phyloP scores from a whole-genome alignment of 441 rosid species.

The Syzygium malaccense region DNA sequence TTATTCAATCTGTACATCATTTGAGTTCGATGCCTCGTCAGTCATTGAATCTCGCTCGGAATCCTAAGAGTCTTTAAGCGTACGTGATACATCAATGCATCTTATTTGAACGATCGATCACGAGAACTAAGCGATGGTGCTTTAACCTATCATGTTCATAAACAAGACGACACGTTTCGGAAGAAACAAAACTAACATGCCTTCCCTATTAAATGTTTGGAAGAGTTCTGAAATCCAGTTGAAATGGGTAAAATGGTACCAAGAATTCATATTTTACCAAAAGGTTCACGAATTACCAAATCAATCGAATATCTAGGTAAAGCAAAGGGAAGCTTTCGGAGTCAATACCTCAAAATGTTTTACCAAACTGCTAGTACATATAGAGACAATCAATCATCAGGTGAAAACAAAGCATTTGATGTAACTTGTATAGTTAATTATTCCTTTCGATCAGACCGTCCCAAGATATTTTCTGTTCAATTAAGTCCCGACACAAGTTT shows the following conservation, averaged over 20 bases:
- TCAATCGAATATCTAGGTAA: neutral
- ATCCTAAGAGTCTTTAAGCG: fast-evolving
- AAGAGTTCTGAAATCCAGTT: neutral
- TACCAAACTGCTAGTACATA: neutral
- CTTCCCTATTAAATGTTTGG: neutral
- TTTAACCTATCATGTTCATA: neutral
- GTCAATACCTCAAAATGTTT: neutral
- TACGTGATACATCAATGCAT: neutral
- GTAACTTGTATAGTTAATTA: neutral
- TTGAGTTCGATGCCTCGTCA: neutral
- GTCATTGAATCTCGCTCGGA: neutral
- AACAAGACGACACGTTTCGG: neutral
- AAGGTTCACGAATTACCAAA: neutral
- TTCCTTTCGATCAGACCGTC: neutral
- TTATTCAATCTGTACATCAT: neutral
- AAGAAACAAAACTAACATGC: neutral
- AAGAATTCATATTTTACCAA: neutral
- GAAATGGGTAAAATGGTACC: neutral
- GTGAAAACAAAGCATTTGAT: neutral
- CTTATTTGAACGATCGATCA: neutral
- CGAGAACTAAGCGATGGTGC: neutral
- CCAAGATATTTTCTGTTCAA: neutral
- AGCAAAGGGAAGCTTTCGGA: neutral
- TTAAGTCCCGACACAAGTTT: neutral
- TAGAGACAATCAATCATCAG: neutral